Base-by-base conservation (phyloP, 202 grass and related monocot species). In the Panicum virgatum region DNA sequence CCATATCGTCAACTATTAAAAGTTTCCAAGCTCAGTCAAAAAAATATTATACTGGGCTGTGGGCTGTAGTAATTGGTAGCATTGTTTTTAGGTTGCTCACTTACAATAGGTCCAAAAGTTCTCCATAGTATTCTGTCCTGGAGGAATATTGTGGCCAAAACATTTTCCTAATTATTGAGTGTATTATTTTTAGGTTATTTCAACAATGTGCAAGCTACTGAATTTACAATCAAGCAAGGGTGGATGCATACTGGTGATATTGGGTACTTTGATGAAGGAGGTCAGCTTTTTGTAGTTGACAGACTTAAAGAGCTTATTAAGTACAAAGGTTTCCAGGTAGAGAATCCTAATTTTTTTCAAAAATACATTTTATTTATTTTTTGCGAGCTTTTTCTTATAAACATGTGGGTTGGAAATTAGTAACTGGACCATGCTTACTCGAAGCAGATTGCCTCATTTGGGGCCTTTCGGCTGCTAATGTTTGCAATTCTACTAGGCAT, bases 221-320 rank as follows among this genome's bases (percentile, higher is more conserved):
- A 83, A 60, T 90, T 88, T 26, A 98, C 96, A 80, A 81, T 94
- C 72, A 93, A 65, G 76, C 72, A 98, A 83, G 92, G 92, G 26
- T 98, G 96, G 96, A 83, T 98, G 64, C 90, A 98, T 76, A 98
- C 92, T 71, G 96, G 96, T 82, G 96, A 98, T 88, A 66, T 98
- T 29, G 96, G 96, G 29, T 93, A 93, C 77, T 85, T 98, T 68
- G 86, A 94, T 63, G 85, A 85, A 38, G 66, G 59, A 43, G 96
- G 92, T 18, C 92, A 90, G 58, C 84, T 98, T 76, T 93, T 83
- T 76, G 92, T 98, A 72, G 92, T 98, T 29, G 96, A 98, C 77
- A 89, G 96, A 44, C 93, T 98, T 46, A 98, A 98, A 91, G 96
- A 98, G 82, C 83, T 98, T 62, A 95, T 98, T 70, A 98, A 98